Evolutionary conservation across 805 yeast genomes (phyloP).

Genomic region (Danielia reshetovae): DNA sequence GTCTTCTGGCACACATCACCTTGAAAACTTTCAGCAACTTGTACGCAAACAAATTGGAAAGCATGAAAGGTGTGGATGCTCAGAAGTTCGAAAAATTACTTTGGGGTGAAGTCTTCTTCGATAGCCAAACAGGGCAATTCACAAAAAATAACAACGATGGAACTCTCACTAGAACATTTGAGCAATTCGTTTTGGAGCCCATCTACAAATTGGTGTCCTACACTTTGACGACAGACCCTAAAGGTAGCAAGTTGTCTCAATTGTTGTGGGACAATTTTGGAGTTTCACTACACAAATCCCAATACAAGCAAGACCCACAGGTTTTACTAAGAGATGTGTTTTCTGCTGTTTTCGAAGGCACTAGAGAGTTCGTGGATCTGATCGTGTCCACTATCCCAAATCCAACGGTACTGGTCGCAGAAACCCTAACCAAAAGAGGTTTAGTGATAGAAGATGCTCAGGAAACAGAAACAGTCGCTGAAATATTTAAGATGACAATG

Average conservation of each 20-base stretch:
- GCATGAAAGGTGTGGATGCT: conserved; percentile 13
- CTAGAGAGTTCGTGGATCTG: conserved; percentile 51
- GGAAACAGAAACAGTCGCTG: conserved; percentile 14
- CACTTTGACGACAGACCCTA: conserved; percentile 50
- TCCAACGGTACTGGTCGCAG: neutral
- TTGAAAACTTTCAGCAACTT: conserved; percentile 58
- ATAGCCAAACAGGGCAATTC: conserved; percentile 43
- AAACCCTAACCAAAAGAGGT: neutral
- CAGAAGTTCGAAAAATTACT: conserved; percentile 48
- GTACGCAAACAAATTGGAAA: conserved; percentile 29
- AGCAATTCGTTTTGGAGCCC: conserved; percentile 68
- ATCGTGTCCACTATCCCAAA: conserved; percentile 15
- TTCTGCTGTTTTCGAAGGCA: conserved; percentile 47
- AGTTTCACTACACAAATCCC: conserved; percentile 36
- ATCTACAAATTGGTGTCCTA: conserved; percentile 69
- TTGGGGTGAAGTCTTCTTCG: conserved; percentile 75
- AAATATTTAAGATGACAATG: conserved; percentile 51
- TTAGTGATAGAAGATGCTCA: neutral
- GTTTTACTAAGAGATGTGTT: conserved; percentile 55
- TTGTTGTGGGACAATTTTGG: conserved; percentile 49
- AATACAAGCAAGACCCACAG: conserved; percentile 52
- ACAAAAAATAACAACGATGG: conserved; percentile 19
- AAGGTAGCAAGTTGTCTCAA: conserved; percentile 30
- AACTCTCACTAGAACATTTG: conserved; percentile 49
- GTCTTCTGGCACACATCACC: conserved; percentile 60